These are phyloP conservation scores for Suillus alpinus DNA, from an alignment of 768 basidiomycete genomes.

Conservation along the genomic window DNA sequence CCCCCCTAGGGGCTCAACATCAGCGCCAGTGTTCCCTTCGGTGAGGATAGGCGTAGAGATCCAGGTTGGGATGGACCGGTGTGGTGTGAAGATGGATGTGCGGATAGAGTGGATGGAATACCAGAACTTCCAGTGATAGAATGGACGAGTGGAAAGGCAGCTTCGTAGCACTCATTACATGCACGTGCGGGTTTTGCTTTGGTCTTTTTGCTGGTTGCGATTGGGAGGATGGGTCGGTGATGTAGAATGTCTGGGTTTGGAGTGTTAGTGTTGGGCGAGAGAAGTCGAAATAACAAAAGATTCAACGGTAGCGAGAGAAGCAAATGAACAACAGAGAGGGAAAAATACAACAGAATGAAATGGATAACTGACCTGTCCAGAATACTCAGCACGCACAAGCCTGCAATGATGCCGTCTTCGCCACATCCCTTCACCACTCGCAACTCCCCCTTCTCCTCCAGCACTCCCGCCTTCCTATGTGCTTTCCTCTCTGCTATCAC, in stretches of 20 bases:
- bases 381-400: constrained; percentile 82
- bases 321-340: not conserved
- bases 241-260: constrained; percentile 71
- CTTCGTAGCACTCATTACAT: constrained; percentile 84
- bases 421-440: constrained; percentile 23
- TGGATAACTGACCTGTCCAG: constrained; percentile 55
- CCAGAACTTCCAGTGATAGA: not conserved
- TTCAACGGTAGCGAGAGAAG: not conserved
- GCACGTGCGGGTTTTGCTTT: constrained; percentile 67
- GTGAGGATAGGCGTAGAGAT: constrained; percentile 23
- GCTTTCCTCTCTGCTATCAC: constrained; percentile 5
- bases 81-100: not conserved
- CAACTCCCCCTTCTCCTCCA: constrained; percentile 8
- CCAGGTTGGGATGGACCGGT: constrained; percentile 22
- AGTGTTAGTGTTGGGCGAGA: not conserved
- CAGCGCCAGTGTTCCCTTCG: constrained; percentile 21
- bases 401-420: constrained; percentile 83
- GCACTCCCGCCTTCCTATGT: constrained; percentile 1
- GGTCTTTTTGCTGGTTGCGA: constrained; percentile 38
- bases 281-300: not conserved
- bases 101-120: constrained; percentile 4
- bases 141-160: constrained; percentile 65
- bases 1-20: constrained; percentile 18
- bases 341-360: not conserved
- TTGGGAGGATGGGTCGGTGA: constrained; percentile 47